phyloP scores from a whole-genome alignment of 257 asterid species.

The Przewalskia tangutica region DNA sequence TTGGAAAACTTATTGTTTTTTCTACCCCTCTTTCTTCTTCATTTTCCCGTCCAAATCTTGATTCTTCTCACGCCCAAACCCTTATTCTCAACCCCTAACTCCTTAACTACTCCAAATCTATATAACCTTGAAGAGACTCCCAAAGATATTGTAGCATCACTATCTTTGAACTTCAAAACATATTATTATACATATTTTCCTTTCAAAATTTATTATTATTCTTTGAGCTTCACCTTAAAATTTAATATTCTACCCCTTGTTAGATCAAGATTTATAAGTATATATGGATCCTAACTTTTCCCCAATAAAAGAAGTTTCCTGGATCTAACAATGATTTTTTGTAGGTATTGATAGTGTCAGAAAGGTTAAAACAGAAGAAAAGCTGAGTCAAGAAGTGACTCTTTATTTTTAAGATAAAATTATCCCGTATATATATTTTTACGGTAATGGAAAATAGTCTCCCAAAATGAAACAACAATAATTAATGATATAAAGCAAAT shows the following conservation, averaged over 20 bases:
- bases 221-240: no score
- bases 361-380: no score
- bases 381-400: no score
- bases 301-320: conserved; percentile 15
- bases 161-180: neutral
- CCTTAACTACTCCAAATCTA: neutral
- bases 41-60: neutral
- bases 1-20: no score
- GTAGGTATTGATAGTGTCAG: no score
- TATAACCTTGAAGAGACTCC: neutral
- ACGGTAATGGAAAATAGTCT: no score
- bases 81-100: neutral
- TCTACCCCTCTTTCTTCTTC: neutral
- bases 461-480: no score
- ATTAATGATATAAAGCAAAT: no score
- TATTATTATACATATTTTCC: neutral
- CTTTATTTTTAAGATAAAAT: no score
- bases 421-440: no score
- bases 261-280: neutral
- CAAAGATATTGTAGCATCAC: neutral
- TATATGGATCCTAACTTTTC: conserved; percentile 22
- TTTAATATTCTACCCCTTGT: neutral
- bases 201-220: neutral
- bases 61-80: neutral
- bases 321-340: no score